These are phyloP conservation scores for Spergularia azorica DNA, from an alignment of 179 eudicot species.

Conservation along the genomic window DNA sequence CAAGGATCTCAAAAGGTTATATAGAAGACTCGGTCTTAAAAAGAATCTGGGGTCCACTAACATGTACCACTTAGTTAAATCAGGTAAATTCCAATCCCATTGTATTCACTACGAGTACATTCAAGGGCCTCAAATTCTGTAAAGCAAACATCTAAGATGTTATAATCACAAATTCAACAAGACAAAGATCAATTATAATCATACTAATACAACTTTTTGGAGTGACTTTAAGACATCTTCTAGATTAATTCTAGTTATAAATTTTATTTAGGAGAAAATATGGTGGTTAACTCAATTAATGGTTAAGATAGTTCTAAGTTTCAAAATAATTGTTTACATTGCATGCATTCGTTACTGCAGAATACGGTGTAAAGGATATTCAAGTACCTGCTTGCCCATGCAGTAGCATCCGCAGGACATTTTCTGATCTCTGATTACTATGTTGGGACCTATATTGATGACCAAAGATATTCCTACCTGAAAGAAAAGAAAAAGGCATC, in stretches of 20 bases:
- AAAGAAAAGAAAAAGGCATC: slow-evolving; percentile 12
- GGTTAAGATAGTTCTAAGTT: not conserved
- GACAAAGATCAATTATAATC: too few species aligned
- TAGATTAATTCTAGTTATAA: too few species aligned
- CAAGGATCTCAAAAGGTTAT: not conserved
- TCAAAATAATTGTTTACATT: too few species aligned
- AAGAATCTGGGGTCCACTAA: not conserved
- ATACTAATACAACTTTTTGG: too few species aligned
- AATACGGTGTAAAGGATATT: not conserved
- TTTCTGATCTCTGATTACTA: slow-evolving; percentile 24
- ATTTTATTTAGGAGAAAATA: too few species aligned
- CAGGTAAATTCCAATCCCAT: too few species aligned
- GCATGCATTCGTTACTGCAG: not conserved
- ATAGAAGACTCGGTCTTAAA: not conserved
- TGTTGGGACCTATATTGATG: slow-evolving; percentile 30
- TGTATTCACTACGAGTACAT: not conserved
- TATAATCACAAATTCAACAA: too few species aligned
- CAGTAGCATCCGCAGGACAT: slow-evolving; percentile 39
- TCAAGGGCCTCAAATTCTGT: not conserved
- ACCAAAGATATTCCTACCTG: slow-evolving; percentile 34
- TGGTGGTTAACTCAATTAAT: too few species aligned
- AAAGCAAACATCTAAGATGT: too few species aligned
- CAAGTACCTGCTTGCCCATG: slow-evolving; percentile 59
- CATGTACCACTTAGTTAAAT: not conserved
- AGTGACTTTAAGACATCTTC: too few species aligned